These are phyloP conservation scores for Pulveroboletus sp. DNA, from an alignment of 768 basidiomycete species.

Conservation along the genomic window DNA sequence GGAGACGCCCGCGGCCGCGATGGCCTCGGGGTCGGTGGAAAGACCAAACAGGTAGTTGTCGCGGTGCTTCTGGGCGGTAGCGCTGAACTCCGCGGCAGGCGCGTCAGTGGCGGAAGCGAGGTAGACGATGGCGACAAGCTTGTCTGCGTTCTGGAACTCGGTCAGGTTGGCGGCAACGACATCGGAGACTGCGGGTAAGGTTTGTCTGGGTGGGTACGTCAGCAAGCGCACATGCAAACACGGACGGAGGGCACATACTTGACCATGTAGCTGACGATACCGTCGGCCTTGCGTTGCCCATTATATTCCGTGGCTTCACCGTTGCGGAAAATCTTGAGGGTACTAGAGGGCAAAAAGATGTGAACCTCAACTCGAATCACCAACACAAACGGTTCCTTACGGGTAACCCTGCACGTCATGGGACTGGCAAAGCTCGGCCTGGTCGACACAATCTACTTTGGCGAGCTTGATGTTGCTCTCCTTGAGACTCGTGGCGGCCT, in stretches of 20 bases:
- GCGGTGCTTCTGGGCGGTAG: constrained; percentile 80
- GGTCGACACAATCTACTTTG: constrained; percentile 95
- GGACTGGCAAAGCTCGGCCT: constrained; percentile 84
- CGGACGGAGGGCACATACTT: constrained; percentile 54
- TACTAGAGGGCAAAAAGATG: constrained; percentile 34
- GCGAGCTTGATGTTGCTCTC: constrained; percentile 86
- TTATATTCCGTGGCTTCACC: constrained; percentile 77
- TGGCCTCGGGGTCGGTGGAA: constrained; percentile 64
- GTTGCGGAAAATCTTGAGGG: constrained; percentile 87
- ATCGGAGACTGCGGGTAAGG: constrained; percentile 86
- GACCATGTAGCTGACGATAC: constrained; percentile 93
- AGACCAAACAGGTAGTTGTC: constrained; percentile 93
- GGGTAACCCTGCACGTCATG: constrained; percentile 94
- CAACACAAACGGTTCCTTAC: constrained; percentile 43
- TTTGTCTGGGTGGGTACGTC: constrained; percentile 54
- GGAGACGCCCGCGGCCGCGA: constrained; percentile 66
- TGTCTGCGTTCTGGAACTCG: constrained; percentile 87
- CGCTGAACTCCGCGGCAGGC: constrained; percentile 70
- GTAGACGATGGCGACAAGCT: constrained; percentile 86
- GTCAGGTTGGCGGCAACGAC: constrained; percentile 73
- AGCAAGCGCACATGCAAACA: background rate
- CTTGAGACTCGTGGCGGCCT: constrained; percentile 91
- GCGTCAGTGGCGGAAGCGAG: constrained; percentile 66
- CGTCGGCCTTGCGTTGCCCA: constrained; percentile 91
- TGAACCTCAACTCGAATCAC: background rate